Evolutionary conservation across 106 monocot species (phyloP).

Genomic region (Dendrobium nobile): DNA sequence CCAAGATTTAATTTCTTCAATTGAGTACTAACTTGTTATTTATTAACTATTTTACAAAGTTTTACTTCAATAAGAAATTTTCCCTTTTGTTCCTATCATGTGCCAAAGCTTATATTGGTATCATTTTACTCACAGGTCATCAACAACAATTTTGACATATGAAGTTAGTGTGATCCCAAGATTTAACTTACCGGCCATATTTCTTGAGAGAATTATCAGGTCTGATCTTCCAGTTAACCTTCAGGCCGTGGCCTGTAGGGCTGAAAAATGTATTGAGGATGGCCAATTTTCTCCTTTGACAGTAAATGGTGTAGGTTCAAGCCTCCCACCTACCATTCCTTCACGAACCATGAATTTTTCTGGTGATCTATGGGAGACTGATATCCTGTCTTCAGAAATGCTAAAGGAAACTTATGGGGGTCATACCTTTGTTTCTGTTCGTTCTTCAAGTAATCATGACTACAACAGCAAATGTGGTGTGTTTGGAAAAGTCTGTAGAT

Average conservation of each 20-base stretch:
- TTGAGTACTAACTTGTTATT: neutral
- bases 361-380: slow-evolving; percentile 4
- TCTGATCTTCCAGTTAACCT: slow-evolving; percentile 98
- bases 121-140: slow-evolving; percentile 36
- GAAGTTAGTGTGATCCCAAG: slow-evolving; percentile 88
- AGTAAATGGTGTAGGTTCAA: neutral
- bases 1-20: too few species aligned
- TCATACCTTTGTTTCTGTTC: slow-evolving; percentile 10
- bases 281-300: slow-evolving; percentile 12
- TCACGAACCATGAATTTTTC: slow-evolving; percentile 6
- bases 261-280: slow-evolving; percentile 43
- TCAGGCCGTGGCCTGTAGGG: slow-evolving; percentile 66
- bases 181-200: slow-evolving; percentile 93
- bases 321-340: neutral
- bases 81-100: neutral
- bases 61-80: neutral
- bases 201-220: slow-evolving; percentile 85
- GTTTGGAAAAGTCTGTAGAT: slow-evolving; percentile 75
- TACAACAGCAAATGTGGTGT: slow-evolving; percentile 61
- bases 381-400: slow-evolving; percentile 7
- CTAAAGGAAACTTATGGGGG: slow-evolving; percentile 14
- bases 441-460: slow-evolving; percentile 30
- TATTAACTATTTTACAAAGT: neutral
- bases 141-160: slow-evolving; percentile 55
- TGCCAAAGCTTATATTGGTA: neutral